Conservation (phyloP, 306 rosid species). For the Cicer chorassanicum region DNA sequence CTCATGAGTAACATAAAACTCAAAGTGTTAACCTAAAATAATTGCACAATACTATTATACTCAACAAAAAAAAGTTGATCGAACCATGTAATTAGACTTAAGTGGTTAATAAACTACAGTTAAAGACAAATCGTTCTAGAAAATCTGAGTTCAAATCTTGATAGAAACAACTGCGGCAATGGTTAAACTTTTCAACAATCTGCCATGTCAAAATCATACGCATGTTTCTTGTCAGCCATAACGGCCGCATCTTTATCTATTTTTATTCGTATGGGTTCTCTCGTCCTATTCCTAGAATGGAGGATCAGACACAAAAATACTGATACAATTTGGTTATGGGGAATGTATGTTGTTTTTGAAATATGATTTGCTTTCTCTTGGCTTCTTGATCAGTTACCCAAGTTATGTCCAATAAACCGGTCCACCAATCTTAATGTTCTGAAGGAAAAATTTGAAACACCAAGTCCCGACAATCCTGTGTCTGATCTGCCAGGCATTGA, state of each 20-base stretch:
- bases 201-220: background rate
- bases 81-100: no score
- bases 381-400: constrained; percentile 96
- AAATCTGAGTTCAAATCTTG: no score
- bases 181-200: no score
- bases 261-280: constrained; percentile 65
- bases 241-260: constrained; percentile 88
- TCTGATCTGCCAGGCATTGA: constrained; percentile 97
- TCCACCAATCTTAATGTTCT: constrained; percentile 85
- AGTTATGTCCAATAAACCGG: constrained; percentile 84
- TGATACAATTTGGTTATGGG: constrained; percentile 96
- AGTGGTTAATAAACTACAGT: no score
- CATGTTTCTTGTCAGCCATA: constrained; percentile 39
- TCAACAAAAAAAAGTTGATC: no score
- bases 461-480: constrained; percentile 71
- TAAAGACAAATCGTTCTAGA: no score
- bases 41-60: no score
- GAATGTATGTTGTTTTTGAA: constrained; percentile 96
- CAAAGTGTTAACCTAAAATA: no score
- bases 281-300: constrained; percentile 82
- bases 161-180: no score
- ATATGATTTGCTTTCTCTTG: constrained; percentile 98
- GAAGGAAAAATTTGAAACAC: constrained; percentile 84
- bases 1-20: no score
- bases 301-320: constrained; percentile 66